Percentiles rank a stretch among this genome's conserved stretches.
These are phyloP conservation scores for Magnaporthales sp. DNA, from an alignment of 2,329 filamentous ascomycete genomes.

Conservation along the genomic window DNA sequence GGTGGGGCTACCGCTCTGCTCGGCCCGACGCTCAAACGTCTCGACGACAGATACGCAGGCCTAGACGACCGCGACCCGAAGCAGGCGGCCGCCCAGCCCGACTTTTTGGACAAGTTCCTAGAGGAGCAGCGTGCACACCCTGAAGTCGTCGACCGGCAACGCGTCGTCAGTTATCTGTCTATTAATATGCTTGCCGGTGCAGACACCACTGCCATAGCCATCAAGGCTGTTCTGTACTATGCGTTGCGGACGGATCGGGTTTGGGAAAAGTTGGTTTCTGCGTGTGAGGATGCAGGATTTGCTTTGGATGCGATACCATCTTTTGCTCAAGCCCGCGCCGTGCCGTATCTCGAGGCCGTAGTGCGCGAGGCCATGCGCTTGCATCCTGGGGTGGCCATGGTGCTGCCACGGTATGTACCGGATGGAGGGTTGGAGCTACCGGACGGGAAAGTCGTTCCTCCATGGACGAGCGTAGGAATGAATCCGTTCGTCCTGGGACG, in stretches of 20 bases:
- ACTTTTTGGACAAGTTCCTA: constrained; percentile 32
- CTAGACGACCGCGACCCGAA: constrained; percentile 14
- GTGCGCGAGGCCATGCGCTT: constrained; percentile 42
- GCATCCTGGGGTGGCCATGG: constrained; percentile 37
- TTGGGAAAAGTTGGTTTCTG: constrained; percentile 18
- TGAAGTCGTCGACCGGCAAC: constrained; percentile 23
- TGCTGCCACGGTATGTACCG: constrained; percentile 38
- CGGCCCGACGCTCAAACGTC: constrained; percentile 18
- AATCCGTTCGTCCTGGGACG: constrained; percentile 28
- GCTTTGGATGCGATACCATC: background rate
- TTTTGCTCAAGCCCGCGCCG: constrained; percentile 15
- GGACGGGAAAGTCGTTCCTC: constrained; percentile 23
- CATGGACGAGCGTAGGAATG: constrained; percentile 29
- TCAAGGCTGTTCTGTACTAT: constrained; percentile 26
- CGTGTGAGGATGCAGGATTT: constrained; percentile 19
- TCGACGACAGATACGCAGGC: constrained; percentile 17
- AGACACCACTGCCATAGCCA: constrained; percentile 24
- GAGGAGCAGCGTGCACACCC: constrained; percentile 24
- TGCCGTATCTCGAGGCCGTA: constrained; percentile 39
- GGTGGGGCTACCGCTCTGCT: constrained; percentile 10
- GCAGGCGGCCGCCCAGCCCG: constrained; percentile 17
- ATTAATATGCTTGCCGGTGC: constrained; percentile 24
- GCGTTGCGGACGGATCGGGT: constrained; percentile 20
- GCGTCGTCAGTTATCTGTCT: constrained; percentile 26
- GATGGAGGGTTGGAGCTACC: constrained; percentile 25